Conservation (phyloP, 352 stramenopile species). For the Globisporangium orthogonon region DNA sequence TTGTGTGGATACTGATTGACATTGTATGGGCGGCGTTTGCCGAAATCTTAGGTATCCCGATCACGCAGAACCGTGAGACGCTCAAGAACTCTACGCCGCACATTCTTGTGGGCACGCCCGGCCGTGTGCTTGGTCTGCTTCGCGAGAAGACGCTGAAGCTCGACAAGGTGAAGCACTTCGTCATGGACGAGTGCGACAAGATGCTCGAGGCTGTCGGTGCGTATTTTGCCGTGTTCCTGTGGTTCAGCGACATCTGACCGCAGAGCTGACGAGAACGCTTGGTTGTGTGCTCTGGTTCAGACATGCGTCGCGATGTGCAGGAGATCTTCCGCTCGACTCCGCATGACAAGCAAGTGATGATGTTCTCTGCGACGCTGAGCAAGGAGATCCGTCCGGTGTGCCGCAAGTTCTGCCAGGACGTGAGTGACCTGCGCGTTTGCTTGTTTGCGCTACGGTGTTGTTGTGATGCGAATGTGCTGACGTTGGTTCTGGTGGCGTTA, state of each 20-base stretch:
- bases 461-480: neutral
- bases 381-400: constrained; percentile 99
- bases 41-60: constrained; percentile 72
- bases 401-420: constrained; percentile 99
- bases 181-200: constrained; percentile 99
- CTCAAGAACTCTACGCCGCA: constrained; percentile 96
- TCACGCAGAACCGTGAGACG: constrained; percentile 93
- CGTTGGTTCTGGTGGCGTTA: constrained; percentile 2
- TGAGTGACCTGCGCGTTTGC: constrained; percentile 31
- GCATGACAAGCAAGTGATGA: constrained; percentile 99
- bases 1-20: constrained; percentile 6
- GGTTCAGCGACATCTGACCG: neutral
- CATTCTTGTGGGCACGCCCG: constrained; percentile 98
- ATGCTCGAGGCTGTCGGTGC: constrained; percentile 96
- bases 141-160: constrained; percentile 97
- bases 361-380: constrained; percentile 99
- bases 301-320: constrained; percentile 99
- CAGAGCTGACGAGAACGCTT: neutral
- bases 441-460: neutral
- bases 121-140: constrained; percentile 88
- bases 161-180: constrained; percentile 99
- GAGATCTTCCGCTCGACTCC: constrained; percentile 99
- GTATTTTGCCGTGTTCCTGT: constrained; percentile 10
- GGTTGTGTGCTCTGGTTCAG: constrained; percentile 22
- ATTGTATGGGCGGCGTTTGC: neutral